These are phyloP conservation scores for Heterobasidion irregulare DNA, from an alignment of 1,284 basidiomycete genomes.

Conservation along the genomic window DNA sequence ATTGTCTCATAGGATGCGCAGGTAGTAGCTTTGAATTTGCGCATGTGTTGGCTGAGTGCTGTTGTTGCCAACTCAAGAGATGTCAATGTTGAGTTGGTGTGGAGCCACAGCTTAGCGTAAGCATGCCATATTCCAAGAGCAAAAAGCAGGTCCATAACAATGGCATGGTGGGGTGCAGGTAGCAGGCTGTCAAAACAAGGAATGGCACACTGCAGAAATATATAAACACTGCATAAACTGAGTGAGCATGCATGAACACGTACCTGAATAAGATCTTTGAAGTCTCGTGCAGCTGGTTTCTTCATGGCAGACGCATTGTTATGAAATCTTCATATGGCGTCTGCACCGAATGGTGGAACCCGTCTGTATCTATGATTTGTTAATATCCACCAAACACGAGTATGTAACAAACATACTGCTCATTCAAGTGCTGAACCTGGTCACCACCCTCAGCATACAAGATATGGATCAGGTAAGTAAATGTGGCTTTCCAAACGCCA, in stretches of 20 bases:
- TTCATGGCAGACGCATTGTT: constrained; percentile 18
- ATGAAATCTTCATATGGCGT: constrained; percentile 18
- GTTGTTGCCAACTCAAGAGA: constrained; percentile 11
- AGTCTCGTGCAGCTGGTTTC: constrained; percentile 20
- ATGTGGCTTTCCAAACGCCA: constrained; percentile 15
- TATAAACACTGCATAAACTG: background rate
- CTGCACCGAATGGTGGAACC: constrained; percentile 19
- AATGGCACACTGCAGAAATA: constrained; percentile 17
- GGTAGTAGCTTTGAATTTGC: constrained; percentile 12
- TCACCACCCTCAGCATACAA: background rate
- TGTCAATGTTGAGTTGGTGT: constrained; percentile 17
- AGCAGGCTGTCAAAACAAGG: constrained; percentile 22
- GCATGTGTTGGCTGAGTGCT: constrained; percentile 11
- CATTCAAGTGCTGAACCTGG: background rate
- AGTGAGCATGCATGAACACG: background rate
- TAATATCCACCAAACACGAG: too few relatives aligned
- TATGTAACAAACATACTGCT: background rate
- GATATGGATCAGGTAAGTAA: constrained; percentile 1
- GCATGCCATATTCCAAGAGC: constrained; percentile 20
- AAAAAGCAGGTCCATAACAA: constrained; percentile 19
- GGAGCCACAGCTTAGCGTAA: constrained; percentile 22
- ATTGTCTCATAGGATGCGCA: constrained; percentile 12
- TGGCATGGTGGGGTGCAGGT: constrained; percentile 10
- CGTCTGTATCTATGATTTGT: constrained; percentile 13
- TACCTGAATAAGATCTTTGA: constrained; percentile 21